Conservation (phyloP, 768 basidiomycete species). For the Lepiota brunneoincarnata region DNA sequence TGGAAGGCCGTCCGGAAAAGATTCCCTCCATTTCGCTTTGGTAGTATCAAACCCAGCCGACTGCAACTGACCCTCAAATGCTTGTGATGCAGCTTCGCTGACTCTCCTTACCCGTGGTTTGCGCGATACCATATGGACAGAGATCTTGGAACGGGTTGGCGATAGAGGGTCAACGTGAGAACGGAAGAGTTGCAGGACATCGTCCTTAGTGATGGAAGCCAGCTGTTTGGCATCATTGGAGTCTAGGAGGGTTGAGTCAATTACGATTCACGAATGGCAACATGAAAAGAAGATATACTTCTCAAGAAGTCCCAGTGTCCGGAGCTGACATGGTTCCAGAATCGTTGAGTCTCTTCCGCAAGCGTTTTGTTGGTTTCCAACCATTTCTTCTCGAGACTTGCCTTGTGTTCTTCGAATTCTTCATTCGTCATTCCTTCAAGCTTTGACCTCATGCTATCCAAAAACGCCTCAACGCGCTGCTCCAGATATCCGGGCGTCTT, state of each 20-base stretch:
- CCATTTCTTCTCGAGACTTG: slow-evolving; percentile 76
- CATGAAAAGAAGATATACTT: slow-evolving; percentile 46
- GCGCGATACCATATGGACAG: slow-evolving; percentile 77
- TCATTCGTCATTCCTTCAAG: slow-evolving; percentile 68
- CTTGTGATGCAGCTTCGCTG: slow-evolving; percentile 59
- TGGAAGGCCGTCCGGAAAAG: slow-evolving; percentile 55
- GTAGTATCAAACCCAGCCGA: slow-evolving; percentile 36
- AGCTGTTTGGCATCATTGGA: slow-evolving; percentile 70
- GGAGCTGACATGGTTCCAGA: slow-evolving; percentile 67
- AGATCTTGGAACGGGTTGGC: slow-evolving; percentile 72
- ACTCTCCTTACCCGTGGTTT: slow-evolving; percentile 59
- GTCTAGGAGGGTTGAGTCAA: slow-evolving; percentile 39
- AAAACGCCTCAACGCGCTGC: slow-evolving; percentile 83
- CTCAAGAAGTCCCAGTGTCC: slow-evolving; percentile 87
- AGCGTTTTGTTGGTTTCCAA: slow-evolving; percentile 88
- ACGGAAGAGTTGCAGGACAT: slow-evolving; percentile 71
- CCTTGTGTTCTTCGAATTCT: slow-evolving; percentile 78
- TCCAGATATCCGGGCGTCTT: slow-evolving; percentile 78
- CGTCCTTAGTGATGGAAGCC: slow-evolving; percentile 64
- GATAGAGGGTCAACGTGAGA: slow-evolving; percentile 70
- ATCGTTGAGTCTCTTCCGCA: slow-evolving; percentile 70
- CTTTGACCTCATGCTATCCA: slow-evolving; percentile 66
- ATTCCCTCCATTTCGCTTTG: slow-evolving; percentile 47
- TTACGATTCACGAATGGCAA: slow-evolving; percentile 14
- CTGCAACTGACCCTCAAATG: slow-evolving; percentile 45